Conservation (phyloP, 1,284 basidiomycete genomes). For the Boletus sp. region DNA sequence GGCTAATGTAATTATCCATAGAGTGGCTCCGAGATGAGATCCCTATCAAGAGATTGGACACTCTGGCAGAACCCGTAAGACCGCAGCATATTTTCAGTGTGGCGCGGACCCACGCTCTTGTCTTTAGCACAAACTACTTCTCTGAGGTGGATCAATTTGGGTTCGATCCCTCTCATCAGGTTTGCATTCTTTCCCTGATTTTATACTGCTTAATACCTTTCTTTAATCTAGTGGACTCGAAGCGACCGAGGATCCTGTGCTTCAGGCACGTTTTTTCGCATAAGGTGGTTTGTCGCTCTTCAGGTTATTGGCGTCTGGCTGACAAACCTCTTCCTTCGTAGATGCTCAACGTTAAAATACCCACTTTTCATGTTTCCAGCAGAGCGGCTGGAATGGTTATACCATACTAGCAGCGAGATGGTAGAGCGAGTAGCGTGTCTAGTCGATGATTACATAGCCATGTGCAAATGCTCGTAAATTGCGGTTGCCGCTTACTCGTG, state of each 20-base stretch:
- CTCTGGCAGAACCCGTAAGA: conserved; percentile 37
- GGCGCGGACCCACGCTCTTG: background rate
- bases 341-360: conserved; percentile 28
- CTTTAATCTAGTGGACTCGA: conserved; percentile 28
- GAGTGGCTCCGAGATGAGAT: conserved; percentile 33
- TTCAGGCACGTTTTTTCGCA: conserved; percentile 41
- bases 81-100: background rate
- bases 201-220: background rate
- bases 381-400: too few relatives aligned
- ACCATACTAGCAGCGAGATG: too few relatives aligned
- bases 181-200: background rate
- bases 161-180: conserved; percentile 22
- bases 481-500: conserved; percentile 55
- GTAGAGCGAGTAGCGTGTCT: too few relatives aligned
- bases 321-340: background rate
- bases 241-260: conserved; percentile 38
- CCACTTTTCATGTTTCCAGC: too few relatives aligned
- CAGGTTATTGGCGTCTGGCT: background rate
- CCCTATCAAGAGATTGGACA: conserved; percentile 37
- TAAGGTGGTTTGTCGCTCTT: conserved; percentile 24
- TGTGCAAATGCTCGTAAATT: too few relatives aligned
- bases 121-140: conserved; percentile 22
- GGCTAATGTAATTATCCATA: conserved; percentile 5
- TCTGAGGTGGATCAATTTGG: conserved; percentile 22
- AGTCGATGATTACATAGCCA: too few relatives aligned